Evolutionary conservation across 148 eudicot genomes (phyloP).

Genomic region (Diospyros lotus): DNA sequence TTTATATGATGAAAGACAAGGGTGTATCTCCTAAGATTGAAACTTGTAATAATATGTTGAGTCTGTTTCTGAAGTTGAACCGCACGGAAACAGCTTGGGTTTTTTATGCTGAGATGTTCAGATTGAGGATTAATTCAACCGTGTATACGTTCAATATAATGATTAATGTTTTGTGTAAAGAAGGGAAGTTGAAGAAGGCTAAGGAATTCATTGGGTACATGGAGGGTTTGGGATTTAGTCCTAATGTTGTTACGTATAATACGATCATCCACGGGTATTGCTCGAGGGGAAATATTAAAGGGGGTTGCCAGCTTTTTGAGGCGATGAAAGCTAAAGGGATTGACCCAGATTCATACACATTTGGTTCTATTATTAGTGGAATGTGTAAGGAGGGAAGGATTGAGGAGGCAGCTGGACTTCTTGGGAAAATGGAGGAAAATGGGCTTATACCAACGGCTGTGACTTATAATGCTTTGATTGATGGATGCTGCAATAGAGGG

Average conservation of each 20-base stretch:
- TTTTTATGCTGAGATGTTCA: slow-evolving; percentile 75
- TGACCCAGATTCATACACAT: slow-evolving; percentile 64
- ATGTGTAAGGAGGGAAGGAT: slow-evolving; percentile 52
- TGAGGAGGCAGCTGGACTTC: slow-evolving; percentile 40
- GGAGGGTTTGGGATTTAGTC: slow-evolving; percentile 52
- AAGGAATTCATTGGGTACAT: slow-evolving; percentile 51
- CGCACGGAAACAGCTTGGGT: slow-evolving; percentile 45
- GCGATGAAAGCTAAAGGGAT: slow-evolving; percentile 53
- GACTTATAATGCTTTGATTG: slow-evolving; percentile 63
- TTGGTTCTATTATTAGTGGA: slow-evolving; percentile 45
- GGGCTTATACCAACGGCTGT: slow-evolving; percentile 50
- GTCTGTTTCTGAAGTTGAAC: slow-evolving; percentile 44
- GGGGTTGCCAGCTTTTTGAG: slow-evolving; percentile 38
- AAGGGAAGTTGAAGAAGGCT: slow-evolving; percentile 69
- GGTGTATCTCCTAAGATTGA: slow-evolving; percentile 43
- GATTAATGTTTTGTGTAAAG: slow-evolving; percentile 69
- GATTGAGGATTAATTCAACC: slow-evolving; percentile 43
- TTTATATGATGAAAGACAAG: slow-evolving; percentile 46
- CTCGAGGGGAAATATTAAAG: slow-evolving; percentile 46
- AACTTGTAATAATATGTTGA: slow-evolving; percentile 60
- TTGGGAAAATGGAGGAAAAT: slow-evolving; percentile 41
- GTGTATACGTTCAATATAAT: slow-evolving; percentile 66
- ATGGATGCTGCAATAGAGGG: slow-evolving; percentile 57
- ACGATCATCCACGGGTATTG: slow-evolving; percentile 61
- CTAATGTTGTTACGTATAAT: slow-evolving; percentile 64